Conservation (phyloP, 805 yeast genomes). For the Metschnikowia lachancei region DNA sequence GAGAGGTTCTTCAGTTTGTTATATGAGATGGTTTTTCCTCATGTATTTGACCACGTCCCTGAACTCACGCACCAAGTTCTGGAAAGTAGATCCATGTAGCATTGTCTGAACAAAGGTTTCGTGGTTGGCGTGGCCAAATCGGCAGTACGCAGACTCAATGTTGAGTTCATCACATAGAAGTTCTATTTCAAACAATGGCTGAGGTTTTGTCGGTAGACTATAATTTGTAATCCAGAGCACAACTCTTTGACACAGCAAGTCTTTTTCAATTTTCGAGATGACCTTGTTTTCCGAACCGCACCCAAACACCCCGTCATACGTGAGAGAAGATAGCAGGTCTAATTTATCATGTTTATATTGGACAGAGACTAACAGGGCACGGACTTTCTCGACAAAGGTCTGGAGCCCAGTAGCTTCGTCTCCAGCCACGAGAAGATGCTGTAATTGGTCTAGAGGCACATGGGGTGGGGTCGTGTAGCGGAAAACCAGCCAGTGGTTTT, state of each 20-base stretch:
- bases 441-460: slow-evolving; percentile 25
- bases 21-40: slow-evolving; percentile 5
- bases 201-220: slow-evolving; percentile 1
- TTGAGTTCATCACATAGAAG: slow-evolving; percentile 23
- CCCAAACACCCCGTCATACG: not conserved
- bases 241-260: slow-evolving; percentile 28
- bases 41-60: slow-evolving; percentile 7
- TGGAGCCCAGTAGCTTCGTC: slow-evolving; percentile 20
- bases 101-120: slow-evolving; percentile 9
- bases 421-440: slow-evolving; percentile 11
- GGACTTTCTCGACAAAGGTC: slow-evolving; percentile 24
- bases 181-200: slow-evolving; percentile 20
- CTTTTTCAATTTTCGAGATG: slow-evolving; percentile 22
- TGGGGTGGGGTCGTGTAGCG: slow-evolving; percentile 38
- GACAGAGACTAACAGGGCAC: slow-evolving; percentile 23
- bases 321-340: slow-evolving; percentile 15
- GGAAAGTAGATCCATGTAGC: slow-evolving; percentile 11
- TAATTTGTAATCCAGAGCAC: slow-evolving; percentile 5
- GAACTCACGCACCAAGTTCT: slow-evolving; percentile 2
- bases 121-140: slow-evolving; percentile 1
- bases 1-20: no score
- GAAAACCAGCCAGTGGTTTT: slow-evolving; percentile 28
- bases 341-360: slow-evolving; percentile 36
- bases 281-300: slow-evolving; percentile 4
- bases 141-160: slow-evolving; percentile 12